Percentiles rank a stretch among this genome's conserved stretches.
These are phyloP conservation scores for Vaccinium macrocarpon DNA, from an alignment of 148 eudicot genomes.

Conservation along the genomic window DNA sequence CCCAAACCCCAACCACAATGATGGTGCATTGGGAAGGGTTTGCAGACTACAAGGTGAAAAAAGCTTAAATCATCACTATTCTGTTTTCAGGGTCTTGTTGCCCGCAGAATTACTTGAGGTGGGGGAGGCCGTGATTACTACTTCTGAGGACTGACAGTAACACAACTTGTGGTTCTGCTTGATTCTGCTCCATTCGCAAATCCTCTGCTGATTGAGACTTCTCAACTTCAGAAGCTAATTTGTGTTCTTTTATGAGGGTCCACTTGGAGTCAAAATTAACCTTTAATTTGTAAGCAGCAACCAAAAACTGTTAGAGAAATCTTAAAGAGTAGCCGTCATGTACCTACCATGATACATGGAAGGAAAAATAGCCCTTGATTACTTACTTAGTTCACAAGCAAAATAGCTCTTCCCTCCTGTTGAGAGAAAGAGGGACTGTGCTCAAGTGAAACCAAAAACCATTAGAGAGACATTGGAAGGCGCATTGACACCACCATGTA, in stretches of 20 bases:
- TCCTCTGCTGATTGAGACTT: not conserved
- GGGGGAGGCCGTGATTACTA: not conserved
- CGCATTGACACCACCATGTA: too few species aligned
- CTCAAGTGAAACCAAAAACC: too few species aligned
- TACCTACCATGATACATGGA: too few species aligned
- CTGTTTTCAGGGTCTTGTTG: constrained; percentile 73
- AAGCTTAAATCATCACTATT: constrained; percentile 97
- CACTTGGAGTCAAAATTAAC: too few species aligned
- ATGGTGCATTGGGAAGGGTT: constrained; percentile 86
- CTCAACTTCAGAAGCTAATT: not conserved
- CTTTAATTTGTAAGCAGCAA: too few species aligned
- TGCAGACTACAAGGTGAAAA: constrained; percentile 93
- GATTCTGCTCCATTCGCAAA: not conserved
- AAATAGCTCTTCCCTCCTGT: too few species aligned
- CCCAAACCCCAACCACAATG: constrained; percentile 70
- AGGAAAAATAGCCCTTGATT: too few species aligned
- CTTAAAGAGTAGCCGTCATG: too few species aligned
- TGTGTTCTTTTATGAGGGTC: not conserved
- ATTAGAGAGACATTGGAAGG: too few species aligned
- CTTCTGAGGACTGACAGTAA: not conserved
- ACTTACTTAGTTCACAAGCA: too few species aligned
- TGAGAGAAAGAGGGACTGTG: too few species aligned
- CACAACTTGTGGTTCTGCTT: not conserved
- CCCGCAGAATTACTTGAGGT: constrained; percentile 38
- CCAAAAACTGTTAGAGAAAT: too few species aligned